Conservation (phyloP, 2,329 filamentous ascomycete species). For the Calonectria multiphialidica region DNA sequence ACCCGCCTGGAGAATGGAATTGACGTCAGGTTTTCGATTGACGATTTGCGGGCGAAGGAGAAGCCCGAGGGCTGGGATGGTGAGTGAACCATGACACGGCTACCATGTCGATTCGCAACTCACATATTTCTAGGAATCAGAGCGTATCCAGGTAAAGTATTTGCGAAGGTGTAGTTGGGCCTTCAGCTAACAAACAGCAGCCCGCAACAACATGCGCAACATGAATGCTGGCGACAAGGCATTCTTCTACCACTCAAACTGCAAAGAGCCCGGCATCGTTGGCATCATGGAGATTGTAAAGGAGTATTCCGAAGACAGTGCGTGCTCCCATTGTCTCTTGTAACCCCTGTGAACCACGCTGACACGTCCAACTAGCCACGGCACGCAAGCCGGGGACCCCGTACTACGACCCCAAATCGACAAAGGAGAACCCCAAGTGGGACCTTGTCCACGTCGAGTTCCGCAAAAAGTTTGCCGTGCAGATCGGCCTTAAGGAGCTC, state of each 20-base stretch:
- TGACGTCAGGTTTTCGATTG: slow-evolving; percentile 94
- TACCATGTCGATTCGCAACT: neutral
- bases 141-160: slow-evolving; percentile 57
- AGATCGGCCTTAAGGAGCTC: slow-evolving; percentile 79
- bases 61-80: slow-evolving; percentile 94
- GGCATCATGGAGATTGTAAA: slow-evolving; percentile 90
- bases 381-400: slow-evolving; percentile 58
- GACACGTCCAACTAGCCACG: slow-evolving; percentile 40
- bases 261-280: slow-evolving; percentile 88
- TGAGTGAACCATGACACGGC: slow-evolving; percentile 51
- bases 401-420: slow-evolving; percentile 87
- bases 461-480: slow-evolving; percentile 81
- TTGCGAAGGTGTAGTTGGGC: accelerated
- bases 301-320: slow-evolving; percentile 85
- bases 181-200: slow-evolving; percentile 49
- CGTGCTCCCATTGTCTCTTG: slow-evolving; percentile 38
- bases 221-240: slow-evolving; percentile 94
- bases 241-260: slow-evolving; percentile 98
- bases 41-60: slow-evolving; percentile 80
- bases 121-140: slow-evolving; percentile 55
- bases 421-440: slow-evolving; percentile 72
- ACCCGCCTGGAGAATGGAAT: slow-evolving; percentile 86
- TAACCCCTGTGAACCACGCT: accelerated
- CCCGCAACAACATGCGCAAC: slow-evolving; percentile 88
- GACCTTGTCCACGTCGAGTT: slow-evolving; percentile 91